A percentile compares a stretch with the other conserved stretches of the same genome.
phyloP scores from a whole-genome alignment of 495 filamentous ascomycete species.

The Podospora australis region DNA sequence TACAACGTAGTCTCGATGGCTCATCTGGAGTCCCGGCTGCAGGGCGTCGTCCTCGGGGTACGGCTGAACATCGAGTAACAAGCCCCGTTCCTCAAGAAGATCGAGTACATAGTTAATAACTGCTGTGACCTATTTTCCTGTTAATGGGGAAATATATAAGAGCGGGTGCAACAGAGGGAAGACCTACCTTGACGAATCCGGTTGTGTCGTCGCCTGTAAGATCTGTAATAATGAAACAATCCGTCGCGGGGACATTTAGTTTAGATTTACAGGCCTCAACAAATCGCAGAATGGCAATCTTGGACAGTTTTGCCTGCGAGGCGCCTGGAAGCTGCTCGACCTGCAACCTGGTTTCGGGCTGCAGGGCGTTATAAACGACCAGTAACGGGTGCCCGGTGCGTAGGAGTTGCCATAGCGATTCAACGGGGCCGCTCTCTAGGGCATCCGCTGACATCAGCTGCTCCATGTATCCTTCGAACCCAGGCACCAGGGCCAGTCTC shows the following conservation, averaged over 20 bases:
- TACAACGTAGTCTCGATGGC: constrained; percentile 80
- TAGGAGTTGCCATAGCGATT: constrained; percentile 83
- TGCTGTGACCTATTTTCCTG: constrained; percentile 40
- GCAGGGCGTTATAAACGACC: constrained; percentile 79
- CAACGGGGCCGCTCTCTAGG: constrained; percentile 73
- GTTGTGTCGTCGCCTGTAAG: constrained; percentile 91
- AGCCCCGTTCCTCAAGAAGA: constrained; percentile 65
- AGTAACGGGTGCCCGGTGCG: constrained; percentile 78
- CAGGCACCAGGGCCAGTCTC: constrained; percentile 74
- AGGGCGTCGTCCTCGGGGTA: constrained; percentile 41
- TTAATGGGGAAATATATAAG: constrained; percentile 10
- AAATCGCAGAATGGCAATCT: constrained; percentile 51
- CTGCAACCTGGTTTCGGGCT: constrained; percentile 56
- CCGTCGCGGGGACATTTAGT: constrained; percentile 66
- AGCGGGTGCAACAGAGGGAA: not conserved
- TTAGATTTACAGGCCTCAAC: constrained; percentile 53
- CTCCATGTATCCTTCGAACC: constrained; percentile 65
- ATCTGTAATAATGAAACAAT: constrained; percentile 88
- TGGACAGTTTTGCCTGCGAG: constrained; percentile 59
- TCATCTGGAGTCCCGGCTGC: constrained; percentile 51
- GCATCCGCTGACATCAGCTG: constrained; percentile 50
- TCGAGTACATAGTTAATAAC: constrained; percentile 91
- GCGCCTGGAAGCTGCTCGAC: constrained; percentile 51
- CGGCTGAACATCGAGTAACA: constrained; percentile 53
- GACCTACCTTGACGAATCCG: constrained; percentile 81